phyloP scores from a whole-genome alignment of 257 asterid species.

The Catharanthus roseus region DNA sequence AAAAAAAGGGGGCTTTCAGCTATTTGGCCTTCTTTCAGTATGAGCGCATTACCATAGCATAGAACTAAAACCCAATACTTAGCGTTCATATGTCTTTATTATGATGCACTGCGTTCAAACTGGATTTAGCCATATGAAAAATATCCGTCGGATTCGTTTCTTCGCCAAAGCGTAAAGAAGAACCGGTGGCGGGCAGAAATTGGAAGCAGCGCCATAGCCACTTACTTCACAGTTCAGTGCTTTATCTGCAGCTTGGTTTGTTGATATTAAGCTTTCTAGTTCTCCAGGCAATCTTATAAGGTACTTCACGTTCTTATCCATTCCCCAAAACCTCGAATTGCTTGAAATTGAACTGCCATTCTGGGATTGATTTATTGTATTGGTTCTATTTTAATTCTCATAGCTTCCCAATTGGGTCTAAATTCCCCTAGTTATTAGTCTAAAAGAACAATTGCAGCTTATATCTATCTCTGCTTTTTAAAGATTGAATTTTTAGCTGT shows the following conservation, averaged over 20 bases:
- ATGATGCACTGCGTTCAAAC: no score
- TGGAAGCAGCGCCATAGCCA: neutral
- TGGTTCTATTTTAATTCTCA: neutral
- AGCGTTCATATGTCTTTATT: no score
- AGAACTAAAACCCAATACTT: no score
- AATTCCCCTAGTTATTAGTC: neutral
- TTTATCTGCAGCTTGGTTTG: neutral
- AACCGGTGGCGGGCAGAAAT: neutral
- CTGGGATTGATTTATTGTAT: neutral
- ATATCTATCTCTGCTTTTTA: neutral
- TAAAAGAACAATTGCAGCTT: neutral
- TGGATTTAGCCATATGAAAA: neutral
- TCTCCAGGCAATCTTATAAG: neutral
- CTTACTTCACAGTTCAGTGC: neutral
- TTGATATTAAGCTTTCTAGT: neutral
- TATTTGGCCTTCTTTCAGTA: no score
- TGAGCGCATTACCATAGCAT: no score
- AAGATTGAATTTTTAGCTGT: slow-evolving; percentile 3
- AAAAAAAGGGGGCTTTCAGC: neutral
- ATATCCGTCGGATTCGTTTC: neutral
- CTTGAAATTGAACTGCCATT: neutral
- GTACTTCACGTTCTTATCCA: neutral
- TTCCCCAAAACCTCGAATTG: neutral
- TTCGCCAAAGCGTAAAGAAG: neutral
- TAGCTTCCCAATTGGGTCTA: neutral